A percentile compares a stretch with the other conserved stretches of the same genome.
Evolutionary conservation across 768 basidiomycete species (phyloP).

Genomic region (Boletus barrowsii): DNA sequence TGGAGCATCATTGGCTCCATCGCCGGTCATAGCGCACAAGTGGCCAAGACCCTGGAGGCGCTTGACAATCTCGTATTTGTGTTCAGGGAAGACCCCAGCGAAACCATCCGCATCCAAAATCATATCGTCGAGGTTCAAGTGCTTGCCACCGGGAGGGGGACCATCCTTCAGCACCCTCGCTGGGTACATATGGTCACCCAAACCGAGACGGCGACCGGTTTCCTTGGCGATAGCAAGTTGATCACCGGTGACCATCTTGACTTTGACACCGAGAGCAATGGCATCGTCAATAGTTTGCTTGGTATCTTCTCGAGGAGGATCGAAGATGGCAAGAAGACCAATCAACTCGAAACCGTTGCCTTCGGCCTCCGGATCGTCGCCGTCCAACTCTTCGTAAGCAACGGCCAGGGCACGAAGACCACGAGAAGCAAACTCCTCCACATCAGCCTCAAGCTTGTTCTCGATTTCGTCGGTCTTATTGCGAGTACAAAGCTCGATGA

Average conservation of each 20-base stretch:
- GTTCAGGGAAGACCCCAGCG: conserved; percentile 98
- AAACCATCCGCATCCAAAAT: conserved; percentile 99
- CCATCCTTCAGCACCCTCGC: conserved; percentile 99
- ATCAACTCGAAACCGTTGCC: conserved; percentile 98
- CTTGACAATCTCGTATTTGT: conserved; percentile 99
- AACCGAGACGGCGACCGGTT: conserved; percentile 94
- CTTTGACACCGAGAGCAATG: conserved; percentile 90
- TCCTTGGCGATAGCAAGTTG: conserved; percentile 99
- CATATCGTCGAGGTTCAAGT: conserved; percentile 90
- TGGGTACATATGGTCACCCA: conserved; percentile 99
- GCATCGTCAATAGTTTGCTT: conserved; percentile 99
- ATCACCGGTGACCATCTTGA: conserved; percentile 99
- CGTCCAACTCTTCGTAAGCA: conserved; percentile 89
- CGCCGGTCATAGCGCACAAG: conserved; percentile 98
- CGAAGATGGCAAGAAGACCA: conserved; percentile 95
- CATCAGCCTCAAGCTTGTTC: conserved; percentile 88
- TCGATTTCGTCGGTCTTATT: conserved; percentile 95
- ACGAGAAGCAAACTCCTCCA: conserved; percentile 92
- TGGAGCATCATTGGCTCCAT: conserved; percentile 98
- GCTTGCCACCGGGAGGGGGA: conserved; percentile 81
- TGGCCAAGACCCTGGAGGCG: conserved; percentile 95
- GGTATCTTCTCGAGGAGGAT: conserved; percentile 96
- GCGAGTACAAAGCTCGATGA: conserved; percentile 94
- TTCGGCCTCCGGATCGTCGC: conserved; percentile 77
- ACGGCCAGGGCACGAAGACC: conserved; percentile 96